Conservation (phyloP, 192 early-diverging fungal species). For the Backusella tarrabulga region DNA sequence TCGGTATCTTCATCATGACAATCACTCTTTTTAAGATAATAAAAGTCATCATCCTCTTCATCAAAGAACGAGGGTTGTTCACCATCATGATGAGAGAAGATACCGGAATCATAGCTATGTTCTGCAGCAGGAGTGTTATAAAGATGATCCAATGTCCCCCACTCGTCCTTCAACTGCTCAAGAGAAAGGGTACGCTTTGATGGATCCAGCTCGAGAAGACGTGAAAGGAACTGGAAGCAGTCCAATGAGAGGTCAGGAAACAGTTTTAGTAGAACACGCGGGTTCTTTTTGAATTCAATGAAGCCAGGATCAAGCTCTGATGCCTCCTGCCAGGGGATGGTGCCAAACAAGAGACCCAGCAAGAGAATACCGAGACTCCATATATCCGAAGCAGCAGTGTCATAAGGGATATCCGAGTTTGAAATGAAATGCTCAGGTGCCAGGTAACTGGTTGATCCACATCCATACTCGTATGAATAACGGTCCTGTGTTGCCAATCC, state of each 20-base stretch:
- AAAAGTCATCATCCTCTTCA: background rate
- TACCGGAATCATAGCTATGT: constrained; percentile 16
- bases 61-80: background rate
- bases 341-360: constrained; percentile 70
- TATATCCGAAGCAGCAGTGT: constrained; percentile 65
- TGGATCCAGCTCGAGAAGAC: constrained; percentile 48
- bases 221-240: constrained; percentile 39
- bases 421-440: constrained; percentile 65
- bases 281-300: constrained; percentile 47
- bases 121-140: background rate
- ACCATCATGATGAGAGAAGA: constrained; percentile 14
- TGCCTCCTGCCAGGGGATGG: constrained; percentile 75
- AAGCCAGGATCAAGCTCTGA: constrained; percentile 43
- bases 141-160: constrained; percentile 16
- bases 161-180: constrained; percentile 24
- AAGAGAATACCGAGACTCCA: constrained; percentile 82
- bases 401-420: constrained; percentile 35
- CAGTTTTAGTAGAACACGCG: constrained; percentile 43
- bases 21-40: background rate
- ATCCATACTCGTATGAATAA: constrained; percentile 80
- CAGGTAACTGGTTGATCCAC: constrained; percentile 88
- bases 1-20: constrained; percentile 17
- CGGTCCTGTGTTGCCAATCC: constrained; percentile 80
- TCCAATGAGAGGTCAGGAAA: constrained; percentile 45
- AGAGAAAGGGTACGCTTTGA: constrained; percentile 31